Evolutionary conservation across 371 early-diverging fungal genomes (phyloP), one percentile per base, ranked within the genome.

Genomic region (Apophysomyces trapeziformis): DNA sequence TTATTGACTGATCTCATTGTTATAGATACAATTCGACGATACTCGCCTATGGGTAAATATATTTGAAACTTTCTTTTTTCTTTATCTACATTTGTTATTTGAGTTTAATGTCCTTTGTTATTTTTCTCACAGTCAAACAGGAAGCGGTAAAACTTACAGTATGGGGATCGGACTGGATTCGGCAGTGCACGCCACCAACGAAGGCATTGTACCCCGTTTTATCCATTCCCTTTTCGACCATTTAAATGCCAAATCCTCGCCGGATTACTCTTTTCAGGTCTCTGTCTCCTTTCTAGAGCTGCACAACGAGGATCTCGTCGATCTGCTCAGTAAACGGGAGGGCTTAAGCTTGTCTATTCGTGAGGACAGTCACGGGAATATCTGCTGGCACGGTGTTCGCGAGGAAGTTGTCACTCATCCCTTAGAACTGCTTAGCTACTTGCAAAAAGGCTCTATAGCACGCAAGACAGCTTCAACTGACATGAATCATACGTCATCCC

Each of bases 241-340:
- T 47, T 59, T 54, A 12, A 64, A 69, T 21, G 75, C 70, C 62
- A 74, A 69, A 54, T 63, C 79, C 13, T 63, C 72, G 21, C 64
- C 70, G 21, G 37, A 63, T 8, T 80, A 71, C 61, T 76, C 85
- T 36, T 87, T 82, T 54, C 82, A 86, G 64, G 85, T 91, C n/a
- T 79, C 66, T 59, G 85, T 89, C 5, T 87, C 93, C 54, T 96
- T 91, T 76, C 70, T 96, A 21, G 99, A 99, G 75, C 78, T 99
- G 41, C 98, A 99, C 84, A 99, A 99, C 77, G 99, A 99, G 78
- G 94, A 95, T 60, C 76, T 96, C 7, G 86, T 89, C 13, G 95
- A 96, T 75, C 84, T 96, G 26, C 74, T 95, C 35, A 85, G 86
- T 56, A 79, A 80, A 39, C 71, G 78, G 11, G 44, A 64, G 41